Evolutionary conservation across 2,329 filamentous ascomycete species (phyloP), one percentile per base, ranked within the genome.

Genomic region (Fusarium fujikuroi): DNA sequence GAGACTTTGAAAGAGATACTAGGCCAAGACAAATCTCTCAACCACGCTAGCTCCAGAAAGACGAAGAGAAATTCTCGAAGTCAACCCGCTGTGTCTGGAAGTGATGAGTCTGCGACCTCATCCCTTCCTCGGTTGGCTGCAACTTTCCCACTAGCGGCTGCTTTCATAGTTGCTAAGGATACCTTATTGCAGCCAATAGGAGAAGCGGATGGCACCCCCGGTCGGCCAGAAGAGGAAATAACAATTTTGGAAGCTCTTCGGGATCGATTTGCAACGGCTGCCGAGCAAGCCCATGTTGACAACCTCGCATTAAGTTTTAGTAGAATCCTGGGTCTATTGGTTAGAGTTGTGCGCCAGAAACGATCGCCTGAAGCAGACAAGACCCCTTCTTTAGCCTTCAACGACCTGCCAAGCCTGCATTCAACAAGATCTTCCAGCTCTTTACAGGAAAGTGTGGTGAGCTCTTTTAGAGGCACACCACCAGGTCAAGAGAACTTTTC

Each of bases 151-250:
- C 63, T 77, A 60, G 74, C 69, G 43, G 72, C 75, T 36, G 63
- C 73, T 25, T 78, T 78, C 40, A 62, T 65, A 30, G 50, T 78
- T 19, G 73, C 70, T 36, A 77, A 59, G 44, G 54, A 52, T 10
- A 56, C 68, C n/a, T 42, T 66, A 18, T 40, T 60, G 14, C 72
- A 72, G 40, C 75, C 76, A 74, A 72, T 75, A 6, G 19, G 50
- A 63, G 56, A 62, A 7, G 21, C 52, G 12, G 69, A 75, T 18
- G 56, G 47, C n/a, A 30, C 46, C 34, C 46, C 62, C 9, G 39
- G 47, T 32, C 64, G 54, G 21, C 67, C 67, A 37, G 75, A 78
- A 71, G 75, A 78, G 69, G 75, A 77, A 73, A 72, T 77, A 19
- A 50, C 59, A n/a, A 60, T 78, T 19, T 57, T 78, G 23, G 75